A percentile compares a stretch with the other conserved stretches of the same genome.
phyloP scores from a whole-genome alignment of 768 basidiomycete genomes.

The Rhodotorula paludigena region DNA sequence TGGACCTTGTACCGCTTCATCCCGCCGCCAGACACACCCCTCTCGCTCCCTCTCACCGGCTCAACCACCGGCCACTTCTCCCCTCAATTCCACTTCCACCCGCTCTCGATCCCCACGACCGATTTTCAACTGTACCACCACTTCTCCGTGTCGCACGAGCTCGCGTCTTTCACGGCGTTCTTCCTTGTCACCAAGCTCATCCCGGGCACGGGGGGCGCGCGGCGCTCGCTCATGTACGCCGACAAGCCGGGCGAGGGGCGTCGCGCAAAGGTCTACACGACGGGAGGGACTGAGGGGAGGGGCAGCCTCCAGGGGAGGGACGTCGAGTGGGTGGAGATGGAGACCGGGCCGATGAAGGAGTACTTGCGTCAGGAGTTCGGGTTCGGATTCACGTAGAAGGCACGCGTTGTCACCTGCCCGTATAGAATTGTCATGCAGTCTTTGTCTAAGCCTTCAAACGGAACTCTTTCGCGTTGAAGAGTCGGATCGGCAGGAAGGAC shows the following conservation, averaged over 20 bases:
- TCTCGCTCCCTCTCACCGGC: conserved; percentile 18
- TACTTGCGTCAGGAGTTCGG: conserved; percentile 25
- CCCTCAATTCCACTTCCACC: conserved; percentile 30
- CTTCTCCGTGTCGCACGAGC: conserved; percentile 22
- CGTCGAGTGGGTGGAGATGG: conserved; percentile 35
- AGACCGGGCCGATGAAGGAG: conserved; percentile 22
- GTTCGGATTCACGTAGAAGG: conserved; percentile 14
- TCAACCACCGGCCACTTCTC: conserved; percentile 7
- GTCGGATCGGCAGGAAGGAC: no score
- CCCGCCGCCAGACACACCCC: conserved; percentile 1
- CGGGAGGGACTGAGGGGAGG: conserved; percentile 24
- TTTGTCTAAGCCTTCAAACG: no score
- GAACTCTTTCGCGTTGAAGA: no score
- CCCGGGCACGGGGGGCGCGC: conserved; percentile 28
- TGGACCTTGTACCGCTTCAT: conserved; percentile 37
- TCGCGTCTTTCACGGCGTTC: conserved; percentile 23
- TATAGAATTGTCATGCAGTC: no score
- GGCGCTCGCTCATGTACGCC: conserved; percentile 28
- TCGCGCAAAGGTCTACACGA: conserved; percentile 29
- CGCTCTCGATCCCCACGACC: conserved; percentile 20
- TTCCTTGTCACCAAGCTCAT: conserved; percentile 32
- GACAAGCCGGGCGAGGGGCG: conserved; percentile 12
- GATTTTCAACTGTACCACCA: conserved; percentile 31
- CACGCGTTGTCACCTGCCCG: no score
- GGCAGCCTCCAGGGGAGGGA: conserved; percentile 33